phyloP scores from a whole-genome alignment of 2,329 filamentous ascomycete genomes.

The Talaromyces sp. region DNA sequence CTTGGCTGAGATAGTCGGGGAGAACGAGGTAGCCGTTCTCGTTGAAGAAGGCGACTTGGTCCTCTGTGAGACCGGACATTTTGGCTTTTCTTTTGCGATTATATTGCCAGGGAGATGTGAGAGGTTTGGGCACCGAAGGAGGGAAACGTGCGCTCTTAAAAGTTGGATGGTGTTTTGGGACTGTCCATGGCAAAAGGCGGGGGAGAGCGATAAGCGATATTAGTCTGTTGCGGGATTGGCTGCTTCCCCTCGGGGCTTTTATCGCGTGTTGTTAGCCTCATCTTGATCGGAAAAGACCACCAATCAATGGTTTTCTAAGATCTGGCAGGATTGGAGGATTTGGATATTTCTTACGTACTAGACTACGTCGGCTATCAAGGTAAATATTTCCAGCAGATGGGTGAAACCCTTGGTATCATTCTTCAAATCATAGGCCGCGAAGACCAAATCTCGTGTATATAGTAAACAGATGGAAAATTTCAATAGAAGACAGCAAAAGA shows the following conservation, averaged over 20 bases:
- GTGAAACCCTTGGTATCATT: conserved; percentile 9
- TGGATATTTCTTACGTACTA: neutral
- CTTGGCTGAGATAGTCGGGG: conserved; percentile 69
- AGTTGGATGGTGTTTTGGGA: neutral
- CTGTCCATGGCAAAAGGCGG: conserved; percentile 18
- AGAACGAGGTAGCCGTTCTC: conserved; percentile 89
- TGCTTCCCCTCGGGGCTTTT: neutral
- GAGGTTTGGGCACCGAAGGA: neutral
- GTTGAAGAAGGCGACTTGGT: conserved; percentile 73
- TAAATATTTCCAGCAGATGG: too few relatives aligned
- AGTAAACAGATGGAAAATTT: conserved; percentile 12
- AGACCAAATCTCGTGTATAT: conserved; percentile 3
- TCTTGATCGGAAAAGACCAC: conserved; percentile 1
- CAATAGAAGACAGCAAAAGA: conserved; percentile 1
- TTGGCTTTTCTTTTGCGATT: neutral
- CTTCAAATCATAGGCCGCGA: neutral
- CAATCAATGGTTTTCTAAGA: neutral
- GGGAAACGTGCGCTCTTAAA: neutral
- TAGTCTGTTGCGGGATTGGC: conserved; percentile 10
- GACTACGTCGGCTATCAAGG: too few relatives aligned
- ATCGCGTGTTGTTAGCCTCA: neutral
- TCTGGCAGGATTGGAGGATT: neutral
- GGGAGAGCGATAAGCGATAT: conserved; percentile 26
- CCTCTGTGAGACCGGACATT: conserved; percentile 64
- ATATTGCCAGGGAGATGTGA: neutral